Conservation (phyloP, 2,329 filamentous ascomycete species). For the Coniochaeta sp. region DNA sequence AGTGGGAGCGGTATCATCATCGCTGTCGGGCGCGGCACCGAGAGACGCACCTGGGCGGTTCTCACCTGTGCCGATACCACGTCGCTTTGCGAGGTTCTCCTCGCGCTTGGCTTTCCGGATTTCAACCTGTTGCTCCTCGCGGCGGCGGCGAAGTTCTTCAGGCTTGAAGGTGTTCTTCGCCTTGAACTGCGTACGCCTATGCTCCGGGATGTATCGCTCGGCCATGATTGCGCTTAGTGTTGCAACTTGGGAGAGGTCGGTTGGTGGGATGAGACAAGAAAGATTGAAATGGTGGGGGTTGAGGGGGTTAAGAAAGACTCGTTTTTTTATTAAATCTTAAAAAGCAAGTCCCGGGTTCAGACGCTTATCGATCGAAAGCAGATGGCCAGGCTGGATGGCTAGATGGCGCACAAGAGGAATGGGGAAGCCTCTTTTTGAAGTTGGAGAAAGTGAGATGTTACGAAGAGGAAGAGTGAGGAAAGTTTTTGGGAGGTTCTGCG, state of each 20-base stretch:
- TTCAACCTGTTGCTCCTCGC: conserved; percentile 98
- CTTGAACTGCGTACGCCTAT: conserved; percentile 99
- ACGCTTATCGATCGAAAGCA: not conserved
- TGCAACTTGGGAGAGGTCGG: conserved; percentile 3
- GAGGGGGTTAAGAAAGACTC: not conserved
- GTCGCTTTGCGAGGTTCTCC: conserved; percentile 96
- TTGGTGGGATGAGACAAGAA: conserved; percentile 1
- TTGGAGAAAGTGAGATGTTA: conserved; percentile 1
- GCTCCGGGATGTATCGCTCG: conserved; percentile 98
- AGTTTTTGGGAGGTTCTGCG: not conserved
- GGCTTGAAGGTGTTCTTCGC: conserved; percentile 99
- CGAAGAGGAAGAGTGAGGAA: conserved; percentile 7
- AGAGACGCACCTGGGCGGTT: conserved; percentile 73
- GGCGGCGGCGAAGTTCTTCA: conserved; percentile 94
- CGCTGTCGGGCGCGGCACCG: conserved; percentile 87
- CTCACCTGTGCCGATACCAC: conserved; percentile 82
- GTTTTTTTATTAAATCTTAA: not conserved
- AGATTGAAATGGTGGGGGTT: not conserved
- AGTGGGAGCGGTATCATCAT: conserved; percentile 91
- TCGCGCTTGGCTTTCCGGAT: conserved; percentile 98
- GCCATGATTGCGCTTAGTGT: conserved; percentile 61
- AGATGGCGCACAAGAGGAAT: not conserved
- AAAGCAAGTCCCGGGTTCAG: not conserved
- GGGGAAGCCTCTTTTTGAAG: not conserved
- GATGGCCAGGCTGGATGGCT: not conserved